Evolutionary conservation across 768 basidiomycete species (phyloP).

Genomic region (Tricholoma saponaceum): DNA sequence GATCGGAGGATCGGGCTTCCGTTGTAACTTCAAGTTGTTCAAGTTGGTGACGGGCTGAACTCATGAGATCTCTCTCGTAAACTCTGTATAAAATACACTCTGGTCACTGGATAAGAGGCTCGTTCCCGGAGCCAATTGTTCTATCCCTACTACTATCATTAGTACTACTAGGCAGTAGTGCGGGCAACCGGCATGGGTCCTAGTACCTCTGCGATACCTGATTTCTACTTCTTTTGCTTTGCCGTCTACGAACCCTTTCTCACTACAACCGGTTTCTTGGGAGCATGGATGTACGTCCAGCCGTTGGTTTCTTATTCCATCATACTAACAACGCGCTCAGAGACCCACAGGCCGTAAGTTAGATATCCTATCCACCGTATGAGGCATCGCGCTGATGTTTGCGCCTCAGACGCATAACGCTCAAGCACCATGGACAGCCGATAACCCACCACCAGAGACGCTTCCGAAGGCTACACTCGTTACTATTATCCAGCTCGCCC

Average conservation of each 20-base stretch:
- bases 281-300: slow-evolving; percentile 44
- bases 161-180: slow-evolving; percentile 1
- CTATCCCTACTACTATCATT: too few species aligned
- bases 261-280: slow-evolving; percentile 60
- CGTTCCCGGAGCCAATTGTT: background rate
- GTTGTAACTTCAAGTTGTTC: too few species aligned
- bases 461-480: slow-evolving; percentile 64
- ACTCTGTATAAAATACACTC: background rate
- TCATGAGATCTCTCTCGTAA: background rate
- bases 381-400: background rate
- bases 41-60: background rate
- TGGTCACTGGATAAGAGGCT: background rate
- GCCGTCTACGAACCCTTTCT: slow-evolving; percentile 72
- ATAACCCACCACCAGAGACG: slow-evolving; percentile 39
- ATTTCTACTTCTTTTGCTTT: slow-evolving; percentile 70
- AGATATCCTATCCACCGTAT: slow-evolving; percentile 1
- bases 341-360: slow-evolving; percentile 60
- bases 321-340: slow-evolving; percentile 22
- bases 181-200: too few species aligned
- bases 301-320: background rate
- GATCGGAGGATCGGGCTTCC: background rate
- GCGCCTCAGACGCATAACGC: slow-evolving; percentile 57
- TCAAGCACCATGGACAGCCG: slow-evolving; percentile 69
- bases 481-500: slow-evolving; percentile 70
- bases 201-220: slow-evolving; percentile 64